Base-by-base conservation (phyloP, 768 basidiomycete species). In the Lactarius deliciosus region DNA sequence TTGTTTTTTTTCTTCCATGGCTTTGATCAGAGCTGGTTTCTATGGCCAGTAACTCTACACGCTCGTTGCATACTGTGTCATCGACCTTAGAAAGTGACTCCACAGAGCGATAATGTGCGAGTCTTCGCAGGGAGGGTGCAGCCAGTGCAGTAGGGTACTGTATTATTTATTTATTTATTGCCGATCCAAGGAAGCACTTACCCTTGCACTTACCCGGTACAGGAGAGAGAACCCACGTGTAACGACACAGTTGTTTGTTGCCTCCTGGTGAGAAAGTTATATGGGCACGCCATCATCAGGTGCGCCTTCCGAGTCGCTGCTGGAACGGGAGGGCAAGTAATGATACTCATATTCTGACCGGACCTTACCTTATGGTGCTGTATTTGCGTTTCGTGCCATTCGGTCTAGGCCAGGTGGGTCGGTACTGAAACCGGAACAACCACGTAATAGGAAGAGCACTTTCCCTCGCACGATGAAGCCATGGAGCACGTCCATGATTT, bases 401-500 rank as follows among this genome's bases (percentile, higher is more conserved):
- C 18, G 20, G 10, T 7, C 20, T 40, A 20, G 47, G 41, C 65
- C 38, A 25, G 1, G 7, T 22, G 36, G 34, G 2, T 13, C 1
- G 25, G 16, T 11, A 28, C 7, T 8, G 11, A 15, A 30, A 25
- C 41, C 41, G 5, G 38, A 25, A 6, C 2, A 32, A 36, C 18
- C 40, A 18, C 30, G 34, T 45, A 76, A 79, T 34, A 78, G 36
- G 36, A 38, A 38, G 36, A 38, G 74, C 13, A 81, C 79, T 68
- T 82, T 81, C 45, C 81, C 79, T 7, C 71, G 59, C 18, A 61
- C 73, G 64, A 83, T 80, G n/a, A 82, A 64, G 55, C 77, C 74
- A 70, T 82, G 78, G 13, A 83, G 71, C 28, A 67, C 47, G 28
- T 75, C 75, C 13, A 76, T 77, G 9, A 40, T 40, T 15, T 40